phyloP scores from a whole-genome alignment of 2,329 filamentous ascomycete species.

The Pseudogymnoascus sp. region DNA sequence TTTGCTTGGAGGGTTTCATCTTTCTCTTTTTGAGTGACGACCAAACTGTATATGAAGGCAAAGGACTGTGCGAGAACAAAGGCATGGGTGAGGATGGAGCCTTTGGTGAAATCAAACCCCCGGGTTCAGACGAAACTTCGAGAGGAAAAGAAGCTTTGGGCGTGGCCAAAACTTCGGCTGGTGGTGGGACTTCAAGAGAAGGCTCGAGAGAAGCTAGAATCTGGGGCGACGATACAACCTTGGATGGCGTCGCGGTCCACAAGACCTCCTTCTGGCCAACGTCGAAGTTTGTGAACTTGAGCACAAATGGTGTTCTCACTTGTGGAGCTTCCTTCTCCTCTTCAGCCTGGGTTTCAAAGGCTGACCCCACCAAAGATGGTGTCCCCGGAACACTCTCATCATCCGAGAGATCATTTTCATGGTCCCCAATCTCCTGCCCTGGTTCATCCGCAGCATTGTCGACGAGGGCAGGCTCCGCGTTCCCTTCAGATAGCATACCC shows the following conservation, averaged over 20 bases:
- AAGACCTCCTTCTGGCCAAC: neutral
- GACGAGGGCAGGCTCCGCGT: neutral
- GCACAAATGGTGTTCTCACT: neutral
- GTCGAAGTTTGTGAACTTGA: neutral
- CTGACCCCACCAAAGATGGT: neutral
- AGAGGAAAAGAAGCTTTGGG: neutral
- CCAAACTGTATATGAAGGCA: neutral
- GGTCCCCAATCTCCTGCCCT: neutral
- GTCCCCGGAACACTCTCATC: neutral
- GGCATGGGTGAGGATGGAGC: neutral
- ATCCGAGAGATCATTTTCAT: neutral
- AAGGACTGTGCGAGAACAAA: no score
- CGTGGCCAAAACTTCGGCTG: neutral
- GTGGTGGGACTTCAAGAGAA: neutral
- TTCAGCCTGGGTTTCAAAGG: neutral
- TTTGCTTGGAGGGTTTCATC: neutral
- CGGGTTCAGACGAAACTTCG: neutral
- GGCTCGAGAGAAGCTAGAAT: no score
- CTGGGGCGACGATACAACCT: neutral
- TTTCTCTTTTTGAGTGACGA: neutral
- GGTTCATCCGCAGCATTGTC: neutral
- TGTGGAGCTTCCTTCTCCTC: neutral
- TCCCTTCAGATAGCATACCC: neutral
- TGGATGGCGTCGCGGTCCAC: neutral
- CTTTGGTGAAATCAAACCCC: neutral